Base-by-base conservation (phyloP, 2,329 filamentous ascomycete genomes). In the Colletotrichum sp. region DNA sequence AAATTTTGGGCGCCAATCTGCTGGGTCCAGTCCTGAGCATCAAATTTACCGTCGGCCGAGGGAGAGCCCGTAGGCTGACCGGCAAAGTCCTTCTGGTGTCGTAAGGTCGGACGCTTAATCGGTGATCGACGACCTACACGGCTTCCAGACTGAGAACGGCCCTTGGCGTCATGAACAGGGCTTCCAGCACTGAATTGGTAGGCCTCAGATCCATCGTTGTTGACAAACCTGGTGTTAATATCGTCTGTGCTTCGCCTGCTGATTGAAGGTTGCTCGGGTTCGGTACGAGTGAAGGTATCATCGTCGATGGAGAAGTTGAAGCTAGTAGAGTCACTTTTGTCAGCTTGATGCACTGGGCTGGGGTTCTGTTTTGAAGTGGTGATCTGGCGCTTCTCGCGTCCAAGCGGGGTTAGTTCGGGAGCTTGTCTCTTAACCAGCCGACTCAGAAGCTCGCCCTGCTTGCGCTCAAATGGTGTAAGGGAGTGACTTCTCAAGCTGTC, bases 141-240 rank as follows among this genome's bases (percentile, higher is more conserved):
- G 64, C 80, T 83, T 38, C 83, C 81, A 8, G 86, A 84, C 38
- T 83, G 83, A 2, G 85, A 80, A 54, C 85, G 83, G 38, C 80
- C 78, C 64, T 83, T 84, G 47, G 81, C 62, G 51, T 76, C 83
- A 78, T 77, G 81, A 24, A 78, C 76, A 12, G 79, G 79, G 38
- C 82, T 83, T 7, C 89, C 88, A 15, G 89, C 89, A 68, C 82
- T 89, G 75, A 91, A 91, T 69, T 87, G 83, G 86, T 86, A 90
- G 24, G 82, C 80, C 38, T 83, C 81, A 7, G 83, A 76, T 57
- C 83, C 80, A 24, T 90, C 87, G 16, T 87, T 86, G 6, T 88
- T 83, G 24, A 86, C 87, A 80, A 93, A 93, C 51, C 84, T 88
- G 21, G 90, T 92, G 80, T 91, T 90, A 76, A 93, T 92, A 66